Evolutionary conservation across 2,329 filamentous ascomycete genomes (phyloP), one percentile per base, ranked within the genome.

Genomic region (Fusarium liriodendri): DNA sequence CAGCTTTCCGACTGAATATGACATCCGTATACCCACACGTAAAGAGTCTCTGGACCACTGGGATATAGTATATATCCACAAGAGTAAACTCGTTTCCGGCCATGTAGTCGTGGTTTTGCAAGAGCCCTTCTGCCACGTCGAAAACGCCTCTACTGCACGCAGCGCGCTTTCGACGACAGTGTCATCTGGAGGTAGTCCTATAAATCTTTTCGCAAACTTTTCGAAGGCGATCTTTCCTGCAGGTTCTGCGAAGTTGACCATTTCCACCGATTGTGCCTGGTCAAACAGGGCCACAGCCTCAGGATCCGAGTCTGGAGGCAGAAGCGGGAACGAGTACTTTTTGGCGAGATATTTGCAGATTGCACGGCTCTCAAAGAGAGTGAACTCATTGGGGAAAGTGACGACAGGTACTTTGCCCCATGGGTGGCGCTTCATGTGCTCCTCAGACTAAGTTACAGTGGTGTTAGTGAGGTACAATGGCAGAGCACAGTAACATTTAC

Each of bases 61-160:
- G 85, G 74, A 87, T 84, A 70, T 87, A 87, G 79, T 84, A 84
- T 71, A 87, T 85, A 76, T 87, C 85, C 42, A 79, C 77, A 14
- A 87, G 82, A 35, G 82, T 84, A 70, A 86, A 87, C 13, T 81
- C 66, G 6, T 82, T 76, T 62, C 85, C 85, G 52, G 84, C 84
- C 84, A 87, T 85, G 76, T 85, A 87, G 18, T 82, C 78, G 35
- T 77, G 80, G 3, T 82, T 32, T n/a, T 82, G 79, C 66, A 87
- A 78, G 33, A 83, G 75, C 54, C 76, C 65, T 73, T 86, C 85
- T 57, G 81, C 82, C 27, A 85, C 78, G 70, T 86, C 84, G 68
- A 87, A 85, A 84, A 86, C 58, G 61, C 58, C 77, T 84, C 81
- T 42, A 87, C 70, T 47, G 79, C 81, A 70, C 70, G 70, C 70